Evolutionary conservation across 805 yeast species (phyloP).

Genomic region (Kuraishia hungarica): DNA sequence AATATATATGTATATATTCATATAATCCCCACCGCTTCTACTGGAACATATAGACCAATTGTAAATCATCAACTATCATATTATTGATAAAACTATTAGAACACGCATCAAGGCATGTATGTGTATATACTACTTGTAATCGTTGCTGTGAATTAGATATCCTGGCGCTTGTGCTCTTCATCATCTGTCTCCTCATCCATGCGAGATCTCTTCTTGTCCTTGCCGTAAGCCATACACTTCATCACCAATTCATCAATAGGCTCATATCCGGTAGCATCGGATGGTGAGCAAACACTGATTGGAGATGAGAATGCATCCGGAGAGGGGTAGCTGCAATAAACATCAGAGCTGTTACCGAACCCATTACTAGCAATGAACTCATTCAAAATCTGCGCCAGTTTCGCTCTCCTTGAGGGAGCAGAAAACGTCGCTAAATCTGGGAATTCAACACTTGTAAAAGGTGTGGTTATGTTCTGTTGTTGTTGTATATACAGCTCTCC

Average conservation of each 20-base stretch:
- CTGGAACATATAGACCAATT: neutral
- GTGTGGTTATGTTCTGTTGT: neutral
- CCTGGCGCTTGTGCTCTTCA: neutral
- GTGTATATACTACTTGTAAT: neutral
- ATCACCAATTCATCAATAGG: neutral
- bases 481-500: neutral
- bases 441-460: neutral
- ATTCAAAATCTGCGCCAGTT: constrained; percentile 3
- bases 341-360: neutral
- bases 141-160: neutral
- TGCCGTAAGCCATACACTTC: neutral
- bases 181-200: neutral
- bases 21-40: too few relatives aligned
- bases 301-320: neutral
- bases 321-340: neutral
- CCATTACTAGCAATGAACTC: neutral
- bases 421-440: constrained; percentile 1
- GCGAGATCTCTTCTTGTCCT: neutral
- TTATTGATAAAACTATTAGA: neutral
- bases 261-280: constrained; percentile 2
- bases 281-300: neutral
- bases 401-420: neutral
- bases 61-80: neutral
- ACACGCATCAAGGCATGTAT: neutral
- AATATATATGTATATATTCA: neutral